These are phyloP conservation scores for Kodamaea suecica DNA, from an alignment of 1,139 yeast genomes.

Conservation along the genomic window DNA sequence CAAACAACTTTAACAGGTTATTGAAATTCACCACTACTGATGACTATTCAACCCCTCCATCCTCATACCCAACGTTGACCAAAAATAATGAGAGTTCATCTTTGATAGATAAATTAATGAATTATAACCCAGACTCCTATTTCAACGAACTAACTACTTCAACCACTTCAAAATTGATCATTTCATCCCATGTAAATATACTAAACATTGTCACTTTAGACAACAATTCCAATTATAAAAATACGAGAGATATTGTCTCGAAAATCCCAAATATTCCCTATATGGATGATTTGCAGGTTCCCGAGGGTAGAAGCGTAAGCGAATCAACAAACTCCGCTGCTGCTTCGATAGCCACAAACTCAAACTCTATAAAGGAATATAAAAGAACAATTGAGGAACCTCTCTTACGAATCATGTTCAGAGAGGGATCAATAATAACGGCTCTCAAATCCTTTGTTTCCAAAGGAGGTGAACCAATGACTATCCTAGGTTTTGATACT, in stretches of 20 bases:
- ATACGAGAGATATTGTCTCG: conserved; percentile 21
- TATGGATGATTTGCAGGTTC: conserved; percentile 10
- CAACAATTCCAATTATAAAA: conserved; percentile 20
- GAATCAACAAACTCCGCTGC: neutral
- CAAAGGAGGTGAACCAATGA: conserved; percentile 22
- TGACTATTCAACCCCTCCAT: conserved; percentile 5
- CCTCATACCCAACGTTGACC: conserved; percentile 6
- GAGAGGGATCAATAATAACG: conserved; percentile 27
- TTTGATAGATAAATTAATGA: conserved; percentile 22
- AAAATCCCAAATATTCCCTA: conserved; percentile 25
- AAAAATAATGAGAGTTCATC: conserved; percentile 5
- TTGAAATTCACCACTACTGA: conserved; percentile 22
- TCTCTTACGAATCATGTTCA: conserved; percentile 32
- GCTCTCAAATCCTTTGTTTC: conserved; percentile 26
- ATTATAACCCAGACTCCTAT: conserved; percentile 26
- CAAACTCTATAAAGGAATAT: conserved; percentile 12
- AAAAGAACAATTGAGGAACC: conserved; percentile 32
- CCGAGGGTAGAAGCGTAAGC: conserved; percentile 2
- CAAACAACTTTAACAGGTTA: conserved; percentile 32
- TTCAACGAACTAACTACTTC: conserved; percentile 18
- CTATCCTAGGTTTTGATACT: conserved; percentile 36
- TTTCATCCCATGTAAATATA: conserved; percentile 37
- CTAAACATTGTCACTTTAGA: conserved; percentile 37
- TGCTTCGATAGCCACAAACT: conserved; percentile 4
- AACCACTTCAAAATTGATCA: conserved; percentile 23